Evolutionary conservation across 2,329 filamentous ascomycete genomes (phyloP).

Genomic region (Fusarium avenaceum): DNA sequence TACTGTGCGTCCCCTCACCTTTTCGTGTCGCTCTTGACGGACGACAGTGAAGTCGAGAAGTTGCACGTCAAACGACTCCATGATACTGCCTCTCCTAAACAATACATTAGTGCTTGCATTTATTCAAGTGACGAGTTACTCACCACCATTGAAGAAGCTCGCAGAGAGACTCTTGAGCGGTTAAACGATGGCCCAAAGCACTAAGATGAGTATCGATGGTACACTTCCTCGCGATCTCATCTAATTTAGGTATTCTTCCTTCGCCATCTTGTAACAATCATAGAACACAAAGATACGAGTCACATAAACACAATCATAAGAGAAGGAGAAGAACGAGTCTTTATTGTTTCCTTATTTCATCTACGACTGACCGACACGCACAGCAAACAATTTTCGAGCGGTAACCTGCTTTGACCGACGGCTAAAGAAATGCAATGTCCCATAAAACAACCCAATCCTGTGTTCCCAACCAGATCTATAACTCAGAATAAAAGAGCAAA

Average conservation of each 20-base stretch:
- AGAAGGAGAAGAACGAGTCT: neutral
- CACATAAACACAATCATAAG: neutral
- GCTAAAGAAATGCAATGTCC: neutral
- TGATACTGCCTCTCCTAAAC: slow-evolving; percentile 49
- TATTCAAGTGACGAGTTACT: neutral
- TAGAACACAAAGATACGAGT: neutral
- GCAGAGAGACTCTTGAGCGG: slow-evolving; percentile 49
- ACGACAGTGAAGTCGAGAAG: slow-evolving; percentile 42
- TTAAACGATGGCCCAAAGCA: slow-evolving; percentile 28
- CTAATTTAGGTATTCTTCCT: neutral
- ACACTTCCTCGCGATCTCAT: neutral
- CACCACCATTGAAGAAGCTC: slow-evolving; percentile 55
- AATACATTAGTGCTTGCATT: neutral
- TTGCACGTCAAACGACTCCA: slow-evolving; percentile 42
- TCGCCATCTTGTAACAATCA: neutral
- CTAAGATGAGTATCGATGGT: neutral
- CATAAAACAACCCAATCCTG: neutral
- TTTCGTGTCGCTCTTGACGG: slow-evolving; percentile 28
- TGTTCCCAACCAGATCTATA: neutral
- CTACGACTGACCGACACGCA: neutral
- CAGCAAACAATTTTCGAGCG: neutral
- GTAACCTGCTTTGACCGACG: neutral
- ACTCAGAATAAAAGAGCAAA: neutral
- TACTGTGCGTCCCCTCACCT: neutral
- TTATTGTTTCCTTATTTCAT: neutral